Evolutionary conservation across 208 protist genomes (phyloP), one percentile per base, ranked within the genome.

Genomic region (Wallacemonas rigidus): DNA sequence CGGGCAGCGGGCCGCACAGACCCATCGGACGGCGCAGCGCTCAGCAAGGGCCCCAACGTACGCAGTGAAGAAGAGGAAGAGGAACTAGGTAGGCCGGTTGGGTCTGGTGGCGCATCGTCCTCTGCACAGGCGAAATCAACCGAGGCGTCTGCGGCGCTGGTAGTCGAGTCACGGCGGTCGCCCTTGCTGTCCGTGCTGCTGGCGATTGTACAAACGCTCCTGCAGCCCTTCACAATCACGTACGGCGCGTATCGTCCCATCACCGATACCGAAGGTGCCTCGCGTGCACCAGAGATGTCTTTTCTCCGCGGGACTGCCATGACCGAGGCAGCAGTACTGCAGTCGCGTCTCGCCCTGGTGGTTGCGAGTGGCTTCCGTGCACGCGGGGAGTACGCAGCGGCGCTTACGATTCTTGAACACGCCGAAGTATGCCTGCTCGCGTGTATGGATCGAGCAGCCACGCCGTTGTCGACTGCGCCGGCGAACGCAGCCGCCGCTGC

Each of bases 351-450:
- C 1, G 72, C 67, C n/a, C 78, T 87, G 61, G 67, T 74, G 26
- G 58, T 87, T 3, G 82, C 78, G 12, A 78, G 75, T 36, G 75
- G 72, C 11, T 60, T 87, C 39, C 83, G 71, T 44, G 72, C 68
- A 15, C 69, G 75, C 6, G 26, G 45, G 2, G 68, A 71, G n/a
- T 74, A 69, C 58, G 41, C 64, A 5, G 78, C 71, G 17, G 82
- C 82, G 2, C 71, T 70, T 9, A 47, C 36, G 3, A 51, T 80
- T 60, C 69, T 87, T 38, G n/a, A 67, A n/a, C 56, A 69, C 2
- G 78, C 58, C 65, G 60, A 65, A 17, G 36, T 15, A 3, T 65
- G 60, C 60, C 60, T 69, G 43, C 11, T 38, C 7, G 64, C 50
- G 11, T 55, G 2, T 1, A 64, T 43, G 15, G 5, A n/a, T n/a